Evolutionary conservation across 2,329 filamentous ascomycete genomes (phyloP), one percentile per base, ranked within the genome.

Genomic region (Triangularia setosa): DNA sequence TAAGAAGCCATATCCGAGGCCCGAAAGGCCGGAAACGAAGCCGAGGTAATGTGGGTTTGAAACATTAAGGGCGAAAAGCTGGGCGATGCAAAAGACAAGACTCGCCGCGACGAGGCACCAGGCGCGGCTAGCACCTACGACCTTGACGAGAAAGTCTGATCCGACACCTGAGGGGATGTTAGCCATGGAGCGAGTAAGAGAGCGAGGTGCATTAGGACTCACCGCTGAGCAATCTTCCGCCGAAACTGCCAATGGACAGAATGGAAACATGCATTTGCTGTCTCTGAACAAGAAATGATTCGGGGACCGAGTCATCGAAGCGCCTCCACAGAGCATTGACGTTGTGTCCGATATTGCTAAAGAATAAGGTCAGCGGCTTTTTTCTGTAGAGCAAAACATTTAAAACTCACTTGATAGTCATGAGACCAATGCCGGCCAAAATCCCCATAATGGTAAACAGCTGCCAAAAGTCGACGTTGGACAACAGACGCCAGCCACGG

Each of bases 241-340:
- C 71, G 75, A 97, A 98, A 70, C 91, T 96, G 73, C 89, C 90
- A 57, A 97, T 78, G 0, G 94, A 98, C n/a, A 99, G 82, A 60
- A 96, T 92, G 1, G 92, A 96, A 9, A 99, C 95, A 73, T 99
- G 94, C 81, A 96, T 87, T 66, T 96, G 88, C 76, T 98, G 95
- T 58, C 87, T 87, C 64, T 90, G 84, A 59, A 92, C 86, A 60
- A 99, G 89, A 70, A 93, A 93, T 58, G 88, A 85, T 53, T 90
- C 83, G 65, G 84, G 83, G 2, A 90, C 88, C 1, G 85, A 87
- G 68, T 88, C 83, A 72, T 97, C 92, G 74, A 90, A 96, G 72
- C 92, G 86, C 66, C 87, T 89, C 95, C 95, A 98, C 1, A 99
- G 83, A 2, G 93, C 92, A 73, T 92, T 91, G 64, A 88, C 89